Conservation (phyloP, 208 protist genomes). For the Crithidia mellificae region DNA sequence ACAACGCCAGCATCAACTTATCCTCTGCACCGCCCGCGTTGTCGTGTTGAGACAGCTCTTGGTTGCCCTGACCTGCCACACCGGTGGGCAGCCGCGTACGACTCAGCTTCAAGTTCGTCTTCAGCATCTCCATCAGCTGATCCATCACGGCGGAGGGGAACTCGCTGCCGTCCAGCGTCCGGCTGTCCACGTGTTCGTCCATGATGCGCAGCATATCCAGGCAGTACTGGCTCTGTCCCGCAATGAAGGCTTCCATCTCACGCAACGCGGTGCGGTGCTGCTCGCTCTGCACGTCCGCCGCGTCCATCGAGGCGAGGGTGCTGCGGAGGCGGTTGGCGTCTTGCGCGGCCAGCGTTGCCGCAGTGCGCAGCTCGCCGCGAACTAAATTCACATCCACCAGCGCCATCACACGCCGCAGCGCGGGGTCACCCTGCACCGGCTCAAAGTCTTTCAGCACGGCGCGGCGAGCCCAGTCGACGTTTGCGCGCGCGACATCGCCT, state of each 20-base stretch:
- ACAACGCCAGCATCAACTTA: slow-evolving; percentile 4
- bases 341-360: slow-evolving; percentile 28
- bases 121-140: slow-evolving; percentile 45
- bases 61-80: not conserved
- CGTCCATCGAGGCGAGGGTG: slow-evolving; percentile 28
- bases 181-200: slow-evolving; percentile 56
- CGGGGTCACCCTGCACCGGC: slow-evolving; percentile 50
- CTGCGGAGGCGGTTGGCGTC: slow-evolving; percentile 35
- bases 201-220: slow-evolving; percentile 43
- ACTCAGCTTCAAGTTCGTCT: slow-evolving; percentile 32
- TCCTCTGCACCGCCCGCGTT: not conserved
- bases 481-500: slow-evolving; percentile 65
- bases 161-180: slow-evolving; percentile 29
- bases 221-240: slow-evolving; percentile 36
- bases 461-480: slow-evolving; percentile 62
- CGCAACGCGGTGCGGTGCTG: slow-evolving; percentile 24
- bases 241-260: slow-evolving; percentile 38
- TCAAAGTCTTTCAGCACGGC: slow-evolving; percentile 70
- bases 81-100: slow-evolving; percentile 20
- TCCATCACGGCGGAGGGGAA: slow-evolving; percentile 50
- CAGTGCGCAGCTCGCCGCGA: slow-evolving; percentile 55
- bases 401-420: slow-evolving; percentile 57
- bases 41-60: not conserved
- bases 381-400: slow-evolving; percentile 72
- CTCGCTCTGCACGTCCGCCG: slow-evolving; percentile 7